A percentile compares a stretch with the other conserved stretches of the same genome.
Conservation (phyloP, 2,329 filamentous ascomycete species). For the Colletotrichum euphorbiae region DNA sequence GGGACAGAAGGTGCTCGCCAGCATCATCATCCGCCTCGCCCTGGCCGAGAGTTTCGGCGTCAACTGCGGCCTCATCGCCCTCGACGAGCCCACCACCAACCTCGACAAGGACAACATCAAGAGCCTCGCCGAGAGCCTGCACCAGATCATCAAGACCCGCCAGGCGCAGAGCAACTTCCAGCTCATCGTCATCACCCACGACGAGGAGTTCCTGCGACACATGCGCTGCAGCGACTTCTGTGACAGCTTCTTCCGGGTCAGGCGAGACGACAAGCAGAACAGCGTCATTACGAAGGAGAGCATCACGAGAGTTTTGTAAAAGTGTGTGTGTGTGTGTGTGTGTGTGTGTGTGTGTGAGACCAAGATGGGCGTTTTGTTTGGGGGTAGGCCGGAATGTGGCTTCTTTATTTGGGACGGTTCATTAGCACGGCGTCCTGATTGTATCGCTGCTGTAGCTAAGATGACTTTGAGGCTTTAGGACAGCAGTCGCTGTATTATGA, state of each 20-base stretch:
- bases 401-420: background rate
- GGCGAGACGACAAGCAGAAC: conserved; percentile 85
- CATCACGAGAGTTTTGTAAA: conserved; percentile 62
- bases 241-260: conserved; percentile 91
- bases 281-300: conserved; percentile 82
- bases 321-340: background rate
- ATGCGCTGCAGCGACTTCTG: conserved; percentile 96
- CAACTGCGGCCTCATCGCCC: conserved; percentile 94
- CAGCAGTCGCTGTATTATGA: too few relatives aligned
- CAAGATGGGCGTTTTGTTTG: background rate
- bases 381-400: conserved; percentile 22
- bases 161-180: conserved; percentile 94
- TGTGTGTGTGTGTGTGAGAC: background rate
- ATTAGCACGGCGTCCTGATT: too few relatives aligned
- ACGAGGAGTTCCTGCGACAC: conserved; percentile 92
- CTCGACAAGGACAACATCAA: conserved; percentile 95
- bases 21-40: conserved; percentile 96
- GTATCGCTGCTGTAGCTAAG: background rate
- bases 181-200: conserved; percentile 97
- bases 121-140: conserved; percentile 84
- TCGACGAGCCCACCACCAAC: conserved; percentile 98
- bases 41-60: conserved; percentile 96
- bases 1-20: conserved; percentile 95
- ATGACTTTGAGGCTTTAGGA: background rate
- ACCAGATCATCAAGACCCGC: conserved; percentile 86